Conservation (phyloP, 805 yeast species). For the Zygotorulaspora danielsina region DNA sequence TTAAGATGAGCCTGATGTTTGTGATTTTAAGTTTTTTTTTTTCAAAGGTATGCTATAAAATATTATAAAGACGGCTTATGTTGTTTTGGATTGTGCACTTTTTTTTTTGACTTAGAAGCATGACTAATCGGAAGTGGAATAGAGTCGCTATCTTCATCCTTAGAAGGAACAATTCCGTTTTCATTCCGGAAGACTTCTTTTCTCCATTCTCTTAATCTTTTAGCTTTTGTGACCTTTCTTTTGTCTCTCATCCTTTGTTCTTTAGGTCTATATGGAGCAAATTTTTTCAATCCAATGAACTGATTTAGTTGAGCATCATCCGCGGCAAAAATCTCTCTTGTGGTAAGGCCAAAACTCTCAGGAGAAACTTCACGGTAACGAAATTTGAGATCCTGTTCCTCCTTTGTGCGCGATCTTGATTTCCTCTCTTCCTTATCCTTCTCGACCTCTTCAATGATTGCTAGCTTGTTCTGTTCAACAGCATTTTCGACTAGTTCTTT, state of each 20-base stretch:
- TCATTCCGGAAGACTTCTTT: conserved; percentile 67
- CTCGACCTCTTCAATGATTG: conserved; percentile 65
- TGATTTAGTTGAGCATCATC: conserved; percentile 82
- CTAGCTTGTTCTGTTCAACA: conserved; percentile 67
- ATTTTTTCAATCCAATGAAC: conserved; percentile 81
- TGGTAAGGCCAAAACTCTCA: conserved; percentile 79
- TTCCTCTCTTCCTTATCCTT: conserved; percentile 48
- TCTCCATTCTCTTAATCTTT: conserved; percentile 85
- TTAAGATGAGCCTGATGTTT: no score
- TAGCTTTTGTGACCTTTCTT: conserved; percentile 78
- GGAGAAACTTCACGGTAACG: conserved; percentile 94
- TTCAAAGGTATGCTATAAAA: neutral
- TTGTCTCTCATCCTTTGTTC: conserved; percentile 72
- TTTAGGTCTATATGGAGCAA: conserved; percentile 85
- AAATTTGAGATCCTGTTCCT: conserved; percentile 52
- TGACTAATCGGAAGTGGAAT: conserved; percentile 23
- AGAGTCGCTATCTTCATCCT: conserved; percentile 22
- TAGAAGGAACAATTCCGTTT: conserved; percentile 39
- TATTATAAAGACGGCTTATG: conserved; percentile 11
- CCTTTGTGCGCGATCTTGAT: conserved; percentile 50
- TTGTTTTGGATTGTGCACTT: conserved; percentile 8
- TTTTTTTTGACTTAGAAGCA: conserved; percentile 2
- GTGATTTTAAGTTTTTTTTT: no score
- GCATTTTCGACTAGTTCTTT: conserved; percentile 69
- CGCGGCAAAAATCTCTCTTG: conserved; percentile 85